These are phyloP conservation scores for Lophiostoma macrostomum DNA, from an alignment of 495 filamentous ascomycete genomes.

Conservation along the genomic window DNA sequence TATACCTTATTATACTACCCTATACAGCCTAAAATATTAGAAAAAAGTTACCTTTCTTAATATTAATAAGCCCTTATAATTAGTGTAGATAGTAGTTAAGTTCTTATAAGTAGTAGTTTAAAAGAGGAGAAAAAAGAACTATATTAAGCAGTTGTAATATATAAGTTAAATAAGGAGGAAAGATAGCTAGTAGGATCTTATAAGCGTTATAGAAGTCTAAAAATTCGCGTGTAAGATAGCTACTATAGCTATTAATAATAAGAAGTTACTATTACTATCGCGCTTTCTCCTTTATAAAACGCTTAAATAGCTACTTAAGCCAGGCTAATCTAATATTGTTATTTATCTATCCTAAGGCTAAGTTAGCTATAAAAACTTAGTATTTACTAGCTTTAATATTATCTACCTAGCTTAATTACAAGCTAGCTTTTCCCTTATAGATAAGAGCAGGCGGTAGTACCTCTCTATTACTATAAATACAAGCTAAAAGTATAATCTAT, in stretches of 20 bases:
- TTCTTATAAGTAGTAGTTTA: not conserved
- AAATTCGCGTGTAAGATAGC: not conserved
- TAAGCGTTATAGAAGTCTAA: not conserved
- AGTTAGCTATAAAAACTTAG: not conserved
- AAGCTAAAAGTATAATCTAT: too few species aligned
- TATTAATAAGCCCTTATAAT: not conserved
- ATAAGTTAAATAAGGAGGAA: constrained; percentile 1
- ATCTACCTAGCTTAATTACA: not conserved
- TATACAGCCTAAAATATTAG: not conserved
- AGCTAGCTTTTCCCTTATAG: not conserved
- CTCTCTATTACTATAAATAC: too few species aligned
- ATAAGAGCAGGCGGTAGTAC: not conserved
- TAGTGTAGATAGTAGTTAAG: not conserved
- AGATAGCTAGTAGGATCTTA: not conserved
- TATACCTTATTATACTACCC: not conserved
- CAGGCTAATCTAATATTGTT: not conserved
- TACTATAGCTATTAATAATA: not conserved
- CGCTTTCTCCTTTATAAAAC: not conserved
- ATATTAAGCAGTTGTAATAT: not conserved
- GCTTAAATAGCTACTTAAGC: not conserved
- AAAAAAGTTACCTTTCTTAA: constrained; percentile 4
- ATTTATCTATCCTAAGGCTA: not conserved
- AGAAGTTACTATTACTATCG: not conserved
- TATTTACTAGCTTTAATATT: not conserved
- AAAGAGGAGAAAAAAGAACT: not conserved